Base-by-base conservation (phyloP, 352 stramenopile genomes). In the Pythium graminicola region DNA sequence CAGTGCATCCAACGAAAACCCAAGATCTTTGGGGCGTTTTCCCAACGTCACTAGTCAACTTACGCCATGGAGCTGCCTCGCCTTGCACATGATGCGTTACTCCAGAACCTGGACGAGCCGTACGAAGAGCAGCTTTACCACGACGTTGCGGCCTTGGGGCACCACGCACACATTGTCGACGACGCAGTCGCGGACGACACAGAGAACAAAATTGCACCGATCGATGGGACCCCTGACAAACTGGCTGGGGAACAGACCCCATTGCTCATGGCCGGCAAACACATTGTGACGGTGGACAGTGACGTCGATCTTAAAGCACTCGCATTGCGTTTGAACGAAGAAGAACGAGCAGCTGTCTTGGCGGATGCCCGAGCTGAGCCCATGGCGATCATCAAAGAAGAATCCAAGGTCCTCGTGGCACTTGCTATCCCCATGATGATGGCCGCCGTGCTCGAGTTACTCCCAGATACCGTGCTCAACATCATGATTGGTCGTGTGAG, bases 401-500 rank as follows among this genome's bases (percentile, higher is more conserved):
- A 61, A 24, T 45, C 28, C 33, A 54, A 54, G 20, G 22, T 46
- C 36, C 20, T 76, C 52, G 67, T 60, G n/a, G 58, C 62, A 3
- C 64, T 82, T 6, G 67, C 64, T 11, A 46, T 65, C 29, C 75
- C 72, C 13, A 79, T 72, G 67, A 69, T 72, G 41, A 40, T 60
- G 11, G 64, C 64, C 4, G 64, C 53, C 6, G n/a, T 73, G 41
- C 45, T 81, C 19, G 71, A 81, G 20, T 59, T 73, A 16, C 24
- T 74, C 14, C 65, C 69, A 1, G 60, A 67, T 35, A 67, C 64
- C 7, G 39, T 76, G 20, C 57, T 74, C 6, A 53, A 22, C 20
- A 76, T 81, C 53, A 28, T 87, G 76, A 68, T 85, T 29, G 76
- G 76, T 11, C 72, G 82, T 60, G 69, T 70, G 42, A 67, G 66